Conservation (phyloP, 768 basidiomycete genomes). For the Dentipellis fragilis region DNA sequence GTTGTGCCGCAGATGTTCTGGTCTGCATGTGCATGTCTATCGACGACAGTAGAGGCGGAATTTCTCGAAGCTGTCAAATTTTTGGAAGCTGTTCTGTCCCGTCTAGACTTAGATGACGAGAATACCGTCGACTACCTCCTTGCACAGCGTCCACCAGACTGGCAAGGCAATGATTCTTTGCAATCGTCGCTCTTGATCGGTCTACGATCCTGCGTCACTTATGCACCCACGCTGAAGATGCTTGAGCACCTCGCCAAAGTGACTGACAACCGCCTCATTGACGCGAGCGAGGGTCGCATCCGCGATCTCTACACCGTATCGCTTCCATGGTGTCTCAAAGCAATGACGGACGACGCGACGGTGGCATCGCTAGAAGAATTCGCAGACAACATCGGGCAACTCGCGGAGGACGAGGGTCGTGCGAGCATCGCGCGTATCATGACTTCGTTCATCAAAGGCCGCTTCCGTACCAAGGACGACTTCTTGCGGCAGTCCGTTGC, state of each 20-base stretch:
- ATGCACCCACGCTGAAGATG: slow-evolving; percentile 53
- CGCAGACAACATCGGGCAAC: slow-evolving; percentile 57
- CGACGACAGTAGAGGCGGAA: slow-evolving; percentile 75
- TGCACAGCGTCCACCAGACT: slow-evolving; percentile 57
- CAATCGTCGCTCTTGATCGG: slow-evolving; percentile 70
- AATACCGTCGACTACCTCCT: slow-evolving; percentile 60
- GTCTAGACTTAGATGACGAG: slow-evolving; percentile 62
- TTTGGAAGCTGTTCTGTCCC: slow-evolving; percentile 52
- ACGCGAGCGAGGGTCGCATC: slow-evolving; percentile 58
- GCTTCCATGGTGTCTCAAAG: slow-evolving; percentile 83
- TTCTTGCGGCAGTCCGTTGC: slow-evolving; percentile 84
- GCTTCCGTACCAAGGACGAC: slow-evolving; percentile 88
- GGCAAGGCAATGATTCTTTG: slow-evolving; percentile 54
- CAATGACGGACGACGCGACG: slow-evolving; percentile 53
- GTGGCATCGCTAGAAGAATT: slow-evolving; percentile 58
- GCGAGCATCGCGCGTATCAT: slow-evolving; percentile 82
- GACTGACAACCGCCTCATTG: slow-evolving; percentile 56
- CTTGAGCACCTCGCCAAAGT: slow-evolving; percentile 54
- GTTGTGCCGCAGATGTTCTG: slow-evolving; percentile 82
- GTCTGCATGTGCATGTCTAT: slow-evolving; percentile 73
- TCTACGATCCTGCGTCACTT: slow-evolving; percentile 68
- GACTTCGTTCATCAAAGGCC: slow-evolving; percentile 77
- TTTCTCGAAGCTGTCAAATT: slow-evolving; percentile 60
- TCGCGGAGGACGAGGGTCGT: slow-evolving; percentile 66
- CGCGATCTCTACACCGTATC: slow-evolving; percentile 75